Evolutionary conservation across 2,329 filamentous ascomycete genomes (phyloP).

Genomic region (Hypoxylon rubiginosum): DNA sequence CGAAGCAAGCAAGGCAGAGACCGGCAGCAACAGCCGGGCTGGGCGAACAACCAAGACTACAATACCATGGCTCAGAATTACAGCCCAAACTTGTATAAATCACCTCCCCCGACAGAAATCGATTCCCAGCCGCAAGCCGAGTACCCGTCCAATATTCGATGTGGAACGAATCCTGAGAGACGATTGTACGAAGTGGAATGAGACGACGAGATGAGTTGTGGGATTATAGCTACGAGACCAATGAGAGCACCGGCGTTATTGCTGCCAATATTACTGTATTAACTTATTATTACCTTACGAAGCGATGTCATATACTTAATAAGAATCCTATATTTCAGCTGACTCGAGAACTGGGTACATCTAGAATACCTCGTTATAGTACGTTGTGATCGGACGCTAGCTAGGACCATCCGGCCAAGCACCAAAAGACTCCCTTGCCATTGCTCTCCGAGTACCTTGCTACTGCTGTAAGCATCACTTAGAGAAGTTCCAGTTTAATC

Average conservation of each 20-base stretch:
- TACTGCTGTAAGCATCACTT: neutral
- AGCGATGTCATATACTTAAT: neutral
- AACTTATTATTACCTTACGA: neutral
- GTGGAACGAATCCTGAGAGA: neutral
- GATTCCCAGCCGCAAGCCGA: conserved; percentile 5
- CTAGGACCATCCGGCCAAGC: no score
- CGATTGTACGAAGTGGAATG: conserved; percentile 15
- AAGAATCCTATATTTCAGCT: no score
- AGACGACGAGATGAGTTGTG: neutral
- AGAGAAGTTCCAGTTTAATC: neutral
- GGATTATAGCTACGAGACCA: neutral
- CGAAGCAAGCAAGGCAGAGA: neutral
- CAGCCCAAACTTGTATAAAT: conserved; percentile 4
- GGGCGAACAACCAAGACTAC: conserved; percentile 6
- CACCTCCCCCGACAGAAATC: conserved; percentile 1
- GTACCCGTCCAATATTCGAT: neutral
- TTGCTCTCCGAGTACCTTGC: neutral
- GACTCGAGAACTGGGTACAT: no score
- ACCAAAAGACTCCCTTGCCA: neutral
- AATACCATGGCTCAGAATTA: conserved; percentile 7
- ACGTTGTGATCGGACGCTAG: no score
- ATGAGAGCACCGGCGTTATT: neutral
- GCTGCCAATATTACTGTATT: no score
- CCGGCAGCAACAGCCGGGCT: neutral
- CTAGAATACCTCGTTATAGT: no score